Evolutionary conservation across 257 asterid species (phyloP), one percentile per base, ranked within the genome.

Genomic region (Ilex aquifolium): DNA sequence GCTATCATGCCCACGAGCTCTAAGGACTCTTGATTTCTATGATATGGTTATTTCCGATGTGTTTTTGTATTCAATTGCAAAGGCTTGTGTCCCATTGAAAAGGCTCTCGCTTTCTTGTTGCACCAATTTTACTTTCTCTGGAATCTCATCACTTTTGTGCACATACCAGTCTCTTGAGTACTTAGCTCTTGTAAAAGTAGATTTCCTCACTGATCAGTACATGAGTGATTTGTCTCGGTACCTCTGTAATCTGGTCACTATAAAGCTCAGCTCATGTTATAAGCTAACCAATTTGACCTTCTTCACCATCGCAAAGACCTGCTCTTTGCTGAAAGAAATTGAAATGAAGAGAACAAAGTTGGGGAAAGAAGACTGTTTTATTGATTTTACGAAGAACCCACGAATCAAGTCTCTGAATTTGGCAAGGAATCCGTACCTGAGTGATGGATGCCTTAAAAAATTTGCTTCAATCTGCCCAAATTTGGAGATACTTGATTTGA

Each of bases 81-180:
- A 64, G 46, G 63, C 67, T 52, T 32, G 59, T 54, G 49, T 71
- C 5, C 71, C 70, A 2, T 48, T 71, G 10, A 31, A 9, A 29
- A 59, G 48, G 32, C 32, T 71, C 32, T 53, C 63, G 21, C 66
- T 71, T 54, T 15, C 39, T 44, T 12, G 31, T 31, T 71, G 75
- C 51, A 55, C 52, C 11, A 14, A 46, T 10, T 46, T 46, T 2
- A 10, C 52, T 7, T 46, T 46, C 10, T 46, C 52, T 46, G 52
- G 52, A 46, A 46, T 46, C 52, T 46, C 52, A 5, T 46, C n/a
- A 12, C 52, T 46, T 46, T 46, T 46, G 52, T 46, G 4, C 52
- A 46, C 52, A 46, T 46, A 46, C 52, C 52, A 11, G n/a, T 2
- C 52, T 14, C 52, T 46, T 46, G 52, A 46, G 52, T 46, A 46